A percentile compares a stretch with the other conserved stretches of the same genome.
These are phyloP conservation scores for Tilletia walkeri DNA, from an alignment of 1,284 basidiomycete species.

Conservation along the genomic window DNA sequence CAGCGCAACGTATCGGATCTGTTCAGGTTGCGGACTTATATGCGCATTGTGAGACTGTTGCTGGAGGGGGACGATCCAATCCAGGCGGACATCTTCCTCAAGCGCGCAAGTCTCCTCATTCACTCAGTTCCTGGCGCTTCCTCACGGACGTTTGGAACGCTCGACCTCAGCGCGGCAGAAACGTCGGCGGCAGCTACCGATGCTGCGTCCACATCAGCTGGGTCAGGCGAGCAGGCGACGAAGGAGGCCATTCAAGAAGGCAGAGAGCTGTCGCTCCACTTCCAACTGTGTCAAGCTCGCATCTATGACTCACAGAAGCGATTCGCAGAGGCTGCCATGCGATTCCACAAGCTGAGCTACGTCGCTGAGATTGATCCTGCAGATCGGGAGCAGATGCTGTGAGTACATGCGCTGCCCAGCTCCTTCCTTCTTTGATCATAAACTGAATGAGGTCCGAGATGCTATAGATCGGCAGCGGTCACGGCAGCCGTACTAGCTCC, in stretches of 20 bases:
- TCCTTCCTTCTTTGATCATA: neutral
- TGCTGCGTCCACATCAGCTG: neutral
- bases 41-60: conserved; percentile 89
- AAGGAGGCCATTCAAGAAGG: conserved; percentile 26
- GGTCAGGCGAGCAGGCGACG: neutral
- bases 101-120: conserved; percentile 85
- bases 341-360: conserved; percentile 78
- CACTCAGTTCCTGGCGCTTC: conserved; percentile 59
- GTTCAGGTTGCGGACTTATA: conserved; percentile 84
- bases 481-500: conserved; percentile 95
- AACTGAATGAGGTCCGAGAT: neutral
- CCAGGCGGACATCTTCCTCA: conserved; percentile 92
- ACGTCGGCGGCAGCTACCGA: neutral
- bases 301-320: conserved; percentile 86
- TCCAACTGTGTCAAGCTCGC: conserved; percentile 65
- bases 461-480: conserved; percentile 69
- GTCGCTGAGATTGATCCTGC: conserved; percentile 38
- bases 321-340: conserved; percentile 89
- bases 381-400: conserved; percentile 39
- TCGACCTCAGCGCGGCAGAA: neutral
- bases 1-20: conserved; percentile 73
- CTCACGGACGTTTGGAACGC: conserved; percentile 14
- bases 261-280: conserved; percentile 40
- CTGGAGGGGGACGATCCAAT: conserved; percentile 92
- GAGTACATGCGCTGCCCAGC: conserved; percentile 18